A percentile compares a stretch with the other conserved stretches of the same genome.
Conservation (phyloP, 306 rosid species). For the Cercis canadensis region DNA sequence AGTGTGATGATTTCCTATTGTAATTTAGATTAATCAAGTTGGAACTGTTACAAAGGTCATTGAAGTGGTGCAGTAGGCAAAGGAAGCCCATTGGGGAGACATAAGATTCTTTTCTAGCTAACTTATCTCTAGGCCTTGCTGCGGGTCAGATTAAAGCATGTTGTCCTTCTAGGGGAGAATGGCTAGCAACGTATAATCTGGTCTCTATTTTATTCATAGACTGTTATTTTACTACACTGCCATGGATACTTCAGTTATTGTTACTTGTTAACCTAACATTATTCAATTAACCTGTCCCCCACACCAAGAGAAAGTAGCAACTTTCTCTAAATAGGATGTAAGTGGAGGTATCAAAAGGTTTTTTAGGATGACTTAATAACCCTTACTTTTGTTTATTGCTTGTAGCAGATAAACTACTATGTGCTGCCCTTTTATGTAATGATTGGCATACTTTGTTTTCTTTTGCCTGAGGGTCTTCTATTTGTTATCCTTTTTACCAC, state of each 20-base stretch:
- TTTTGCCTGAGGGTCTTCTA: too few species aligned
- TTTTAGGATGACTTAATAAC: too few species aligned
- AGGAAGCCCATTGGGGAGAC: slow-evolving; percentile 92
- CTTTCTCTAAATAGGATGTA: too few species aligned
- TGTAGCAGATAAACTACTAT: too few species aligned
- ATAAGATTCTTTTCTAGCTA: slow-evolving; percentile 85
- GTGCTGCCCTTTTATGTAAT: too few species aligned
- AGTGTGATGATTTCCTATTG: slow-evolving; percentile 40
- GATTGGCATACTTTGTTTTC: too few species aligned
- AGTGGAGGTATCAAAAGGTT: too few species aligned
- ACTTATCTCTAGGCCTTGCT: slow-evolving; percentile 90
- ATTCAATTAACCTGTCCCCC: not conserved
- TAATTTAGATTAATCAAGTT: slow-evolving; percentile 95
- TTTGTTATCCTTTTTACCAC: too few species aligned
- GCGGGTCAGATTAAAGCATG: slow-evolving; percentile 93
- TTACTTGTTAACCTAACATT: slow-evolving; percentile 10
- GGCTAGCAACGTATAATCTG: slow-evolving; percentile 93
- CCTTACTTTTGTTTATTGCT: too few species aligned
- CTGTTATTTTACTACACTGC: slow-evolving; percentile 29
- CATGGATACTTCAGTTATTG: slow-evolving; percentile 24
- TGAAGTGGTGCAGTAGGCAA: slow-evolving; percentile 85
- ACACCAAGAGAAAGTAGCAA: too few species aligned
- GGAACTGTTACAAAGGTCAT: slow-evolving; percentile 92
- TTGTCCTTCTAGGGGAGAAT: slow-evolving; percentile 99
- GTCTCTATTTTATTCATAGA: slow-evolving; percentile 48